Evolutionary conservation across 2,329 filamentous ascomycete species (phyloP).

Genomic region (Aspergillus piperis): DNA sequence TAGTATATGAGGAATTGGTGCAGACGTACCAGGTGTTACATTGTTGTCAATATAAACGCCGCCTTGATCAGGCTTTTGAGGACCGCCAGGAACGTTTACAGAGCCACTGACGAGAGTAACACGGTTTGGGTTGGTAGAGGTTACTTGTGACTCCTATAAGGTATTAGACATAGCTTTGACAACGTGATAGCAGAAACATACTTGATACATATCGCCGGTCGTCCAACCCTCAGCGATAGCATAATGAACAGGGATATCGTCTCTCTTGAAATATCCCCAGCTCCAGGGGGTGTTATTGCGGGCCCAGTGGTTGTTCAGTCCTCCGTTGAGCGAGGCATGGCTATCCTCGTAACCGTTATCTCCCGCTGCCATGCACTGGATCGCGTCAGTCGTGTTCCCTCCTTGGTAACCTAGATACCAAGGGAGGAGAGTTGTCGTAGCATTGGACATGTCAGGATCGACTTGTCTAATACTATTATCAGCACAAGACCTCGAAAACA

Average conservation of each 20-base stretch:
- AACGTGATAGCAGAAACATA: conserved; percentile 7
- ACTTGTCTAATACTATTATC: conserved; percentile 34
- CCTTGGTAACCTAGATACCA: conserved; percentile 60
- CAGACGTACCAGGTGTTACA: conserved; percentile 47
- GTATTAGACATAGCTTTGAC: not conserved
- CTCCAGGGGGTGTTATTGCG: conserved; percentile 56
- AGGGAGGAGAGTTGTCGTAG: conserved; percentile 50
- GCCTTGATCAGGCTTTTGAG: conserved; percentile 46
- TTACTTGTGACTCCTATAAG: conserved; percentile 51
- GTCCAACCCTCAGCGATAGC: conserved; percentile 58
- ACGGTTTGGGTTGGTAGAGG: conserved; percentile 56
- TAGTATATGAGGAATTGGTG: not conserved
- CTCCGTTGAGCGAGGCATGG: conserved; percentile 55
- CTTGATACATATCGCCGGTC: conserved; percentile 59
- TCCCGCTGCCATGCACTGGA: conserved; percentile 57
- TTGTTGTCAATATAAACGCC: conserved; percentile 55
- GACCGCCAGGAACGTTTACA: conserved; percentile 54
- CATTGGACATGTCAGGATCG: conserved; percentile 40
- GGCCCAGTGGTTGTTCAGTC: conserved; percentile 57
- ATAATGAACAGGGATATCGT: conserved; percentile 58
- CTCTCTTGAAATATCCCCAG: conserved; percentile 54
- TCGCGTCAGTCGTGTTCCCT: conserved; percentile 52
- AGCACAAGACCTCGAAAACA: not conserved
- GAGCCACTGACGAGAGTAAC: conserved; percentile 55
- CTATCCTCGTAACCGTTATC: conserved; percentile 56